A percentile compares a stretch with the other conserved stretches of the same genome.
Evolutionary conservation across 257 asterid genomes (phyloP).

Genomic region (Penstemon eatonii): DNA sequence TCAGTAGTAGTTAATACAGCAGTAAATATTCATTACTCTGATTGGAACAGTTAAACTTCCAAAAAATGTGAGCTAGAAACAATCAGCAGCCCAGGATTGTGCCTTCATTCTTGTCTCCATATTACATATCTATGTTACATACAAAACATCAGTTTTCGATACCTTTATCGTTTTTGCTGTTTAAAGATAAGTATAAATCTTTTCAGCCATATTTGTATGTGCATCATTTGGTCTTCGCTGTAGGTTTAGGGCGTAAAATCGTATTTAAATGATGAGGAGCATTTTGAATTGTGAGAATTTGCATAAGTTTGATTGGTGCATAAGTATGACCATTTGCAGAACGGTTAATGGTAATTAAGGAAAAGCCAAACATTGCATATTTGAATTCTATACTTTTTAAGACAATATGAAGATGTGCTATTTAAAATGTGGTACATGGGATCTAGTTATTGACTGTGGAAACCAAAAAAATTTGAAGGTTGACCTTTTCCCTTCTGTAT

Average conservation of each 20-base stretch:
- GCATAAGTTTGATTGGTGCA: not conserved
- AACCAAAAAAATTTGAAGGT: not conserved
- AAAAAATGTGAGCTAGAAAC: not conserved
- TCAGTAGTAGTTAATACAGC: too few species aligned
- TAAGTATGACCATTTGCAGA: not conserved
- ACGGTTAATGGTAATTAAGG: conserved; percentile 15
- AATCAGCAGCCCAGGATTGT: not conserved
- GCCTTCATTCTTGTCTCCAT: not conserved
- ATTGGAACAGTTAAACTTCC: not conserved
- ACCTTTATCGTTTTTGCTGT: conserved; percentile 16
- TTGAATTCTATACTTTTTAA: not conserved
- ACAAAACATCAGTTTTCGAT: not conserved
- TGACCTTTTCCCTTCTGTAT: not conserved
- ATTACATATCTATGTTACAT: not conserved
- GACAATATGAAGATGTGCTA: not conserved
- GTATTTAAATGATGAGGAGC: not conserved
- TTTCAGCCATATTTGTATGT: conserved; percentile 1
- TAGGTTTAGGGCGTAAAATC: not conserved
- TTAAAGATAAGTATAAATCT: not conserved
- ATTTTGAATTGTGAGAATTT: not conserved
- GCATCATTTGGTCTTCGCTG: not conserved
- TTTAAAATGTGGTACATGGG: not conserved
- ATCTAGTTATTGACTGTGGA: not conserved
- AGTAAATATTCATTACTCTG: not conserved
- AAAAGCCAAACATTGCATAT: conserved; percentile 1